These are phyloP conservation scores for Galerina marginata DNA, from an alignment of 768 basidiomycete genomes.

Conservation along the genomic window DNA sequence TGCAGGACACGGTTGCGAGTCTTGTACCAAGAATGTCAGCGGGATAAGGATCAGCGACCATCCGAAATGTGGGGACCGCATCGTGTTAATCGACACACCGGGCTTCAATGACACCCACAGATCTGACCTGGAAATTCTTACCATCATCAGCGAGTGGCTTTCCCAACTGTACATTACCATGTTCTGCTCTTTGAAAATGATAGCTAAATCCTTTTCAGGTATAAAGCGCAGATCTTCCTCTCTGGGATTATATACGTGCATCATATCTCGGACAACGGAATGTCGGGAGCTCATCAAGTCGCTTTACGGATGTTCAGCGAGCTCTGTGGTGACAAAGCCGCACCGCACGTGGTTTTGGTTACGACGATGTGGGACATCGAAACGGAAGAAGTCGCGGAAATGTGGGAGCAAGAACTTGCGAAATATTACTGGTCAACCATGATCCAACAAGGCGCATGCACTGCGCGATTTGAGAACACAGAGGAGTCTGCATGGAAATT, in stretches of 20 bases:
- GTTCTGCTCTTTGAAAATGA: not conserved
- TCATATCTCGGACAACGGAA: constrained; percentile 45
- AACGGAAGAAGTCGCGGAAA: not conserved
- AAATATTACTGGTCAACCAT: constrained; percentile 21
- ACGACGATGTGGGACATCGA: constrained; percentile 57
- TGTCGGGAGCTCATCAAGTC: constrained; percentile 44
- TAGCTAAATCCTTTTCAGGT: constrained; percentile 18
- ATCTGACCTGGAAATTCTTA: constrained; percentile 40
- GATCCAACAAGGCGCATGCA: constrained; percentile 15
- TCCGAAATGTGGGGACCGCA: constrained; percentile 26
- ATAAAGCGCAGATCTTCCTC: constrained; percentile 20
- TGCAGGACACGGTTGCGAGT: constrained; percentile 27
- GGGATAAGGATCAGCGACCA: constrained; percentile 31
- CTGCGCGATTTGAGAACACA: constrained; percentile 14
- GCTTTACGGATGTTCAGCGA: constrained; percentile 52
- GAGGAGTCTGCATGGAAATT: constrained; percentile 15
- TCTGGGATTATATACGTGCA: constrained; percentile 50
- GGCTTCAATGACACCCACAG: constrained; percentile 40
- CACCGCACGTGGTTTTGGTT: constrained; percentile 51
- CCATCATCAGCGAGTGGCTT: constrained; percentile 40
- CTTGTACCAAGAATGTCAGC: constrained; percentile 43
- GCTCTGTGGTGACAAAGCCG: constrained; percentile 49
- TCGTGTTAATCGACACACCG: constrained; percentile 46
- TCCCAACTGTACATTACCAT: constrained; percentile 18
- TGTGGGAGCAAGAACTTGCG: constrained; percentile 19